Percentiles rank a stretch among this genome's conserved stretches.
These are phyloP conservation scores for Suillus clintonianus DNA, from an alignment of 768 basidiomycete species.

Conservation along the genomic window DNA sequence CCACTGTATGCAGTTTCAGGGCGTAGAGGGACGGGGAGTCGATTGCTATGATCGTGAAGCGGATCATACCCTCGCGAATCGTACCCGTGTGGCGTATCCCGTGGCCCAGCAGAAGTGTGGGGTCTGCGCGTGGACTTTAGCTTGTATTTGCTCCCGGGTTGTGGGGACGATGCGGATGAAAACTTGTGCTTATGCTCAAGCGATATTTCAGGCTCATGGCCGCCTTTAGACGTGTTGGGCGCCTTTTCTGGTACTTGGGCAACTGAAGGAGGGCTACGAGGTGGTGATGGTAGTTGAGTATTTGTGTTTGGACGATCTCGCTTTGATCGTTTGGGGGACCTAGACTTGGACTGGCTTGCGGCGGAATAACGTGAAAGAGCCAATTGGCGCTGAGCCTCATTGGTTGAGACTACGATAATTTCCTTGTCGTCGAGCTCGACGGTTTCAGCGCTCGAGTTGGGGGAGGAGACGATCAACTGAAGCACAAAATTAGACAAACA, in stretches of 20 bases:
- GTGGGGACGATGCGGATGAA: conserved; percentile 33
- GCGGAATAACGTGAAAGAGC: conserved; percentile 58
- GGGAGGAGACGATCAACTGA: conserved; percentile 49
- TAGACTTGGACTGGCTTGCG: conserved; percentile 51
- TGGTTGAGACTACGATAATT: conserved; percentile 66
- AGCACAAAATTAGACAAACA: conserved; percentile 13
- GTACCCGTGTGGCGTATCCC: conserved; percentile 48
- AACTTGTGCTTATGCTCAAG: conserved; percentile 25
- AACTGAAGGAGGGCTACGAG: conserved; percentile 30
- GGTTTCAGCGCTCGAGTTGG: conserved; percentile 54
- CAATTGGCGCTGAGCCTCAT: conserved; percentile 65
- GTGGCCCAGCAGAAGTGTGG: conserved; percentile 74
- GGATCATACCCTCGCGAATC: conserved; percentile 16
- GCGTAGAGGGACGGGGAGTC: conserved; percentile 17
- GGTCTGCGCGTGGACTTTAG: conserved; percentile 50
- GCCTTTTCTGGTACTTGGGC: conserved; percentile 11
- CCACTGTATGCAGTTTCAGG: conserved; percentile 31
- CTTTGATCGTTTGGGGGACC: conserved; percentile 52
- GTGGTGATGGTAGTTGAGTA: conserved; percentile 41
- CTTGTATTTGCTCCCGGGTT: conserved; percentile 28
- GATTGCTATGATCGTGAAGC: conserved; percentile 16
- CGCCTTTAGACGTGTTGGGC: conserved; percentile 4
- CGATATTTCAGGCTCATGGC: conserved; percentile 11
- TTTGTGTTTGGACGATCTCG: conserved; percentile 25
- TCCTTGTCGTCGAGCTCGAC: conserved; percentile 73